A percentile compares a stretch with the other conserved stretches of the same genome.
phyloP scores from a whole-genome alignment of 2,329 filamentous ascomycete genomes.

The Cercospora berteroae region DNA sequence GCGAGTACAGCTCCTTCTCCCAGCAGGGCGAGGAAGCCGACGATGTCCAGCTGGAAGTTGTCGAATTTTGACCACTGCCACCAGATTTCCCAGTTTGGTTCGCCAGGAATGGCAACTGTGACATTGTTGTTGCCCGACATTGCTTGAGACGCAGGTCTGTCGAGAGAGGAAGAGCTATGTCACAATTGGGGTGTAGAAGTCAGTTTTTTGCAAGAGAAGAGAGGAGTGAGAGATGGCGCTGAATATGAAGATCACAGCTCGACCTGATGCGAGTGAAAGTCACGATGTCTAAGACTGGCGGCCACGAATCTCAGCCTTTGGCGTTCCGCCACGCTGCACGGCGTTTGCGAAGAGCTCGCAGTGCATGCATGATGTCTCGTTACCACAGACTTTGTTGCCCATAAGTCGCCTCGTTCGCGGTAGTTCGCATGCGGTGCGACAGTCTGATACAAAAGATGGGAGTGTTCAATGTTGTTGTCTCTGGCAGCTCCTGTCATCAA shows the following conservation, averaged over 20 bases:
- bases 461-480: background rate
- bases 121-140: slow-evolving; percentile 32
- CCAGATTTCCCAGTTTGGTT: slow-evolving; percentile 32
- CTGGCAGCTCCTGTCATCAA: background rate
- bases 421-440: background rate
- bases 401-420: background rate
- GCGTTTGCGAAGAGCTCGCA: background rate
- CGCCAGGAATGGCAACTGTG: slow-evolving; percentile 29
- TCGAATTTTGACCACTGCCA: slow-evolving; percentile 40
- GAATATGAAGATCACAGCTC: background rate
- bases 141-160: background rate
- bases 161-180: background rate
- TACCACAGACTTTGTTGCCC: background rate
- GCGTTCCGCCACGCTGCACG: background rate
- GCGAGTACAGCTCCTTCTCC: slow-evolving; percentile 52
- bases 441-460: background rate
- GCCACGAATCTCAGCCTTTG: background rate
- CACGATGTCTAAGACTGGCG: background rate
- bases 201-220: background rate
- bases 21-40: slow-evolving; percentile 55
- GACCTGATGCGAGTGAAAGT: background rate
- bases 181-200: background rate
- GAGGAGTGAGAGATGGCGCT: background rate
- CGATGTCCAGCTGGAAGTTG: slow-evolving; percentile 54
- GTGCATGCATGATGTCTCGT: background rate